These are phyloP conservation scores for Lasiosphaeriaceae sp. DNA, from an alignment of 495 filamentous ascomycete genomes.

Conservation along the genomic window DNA sequence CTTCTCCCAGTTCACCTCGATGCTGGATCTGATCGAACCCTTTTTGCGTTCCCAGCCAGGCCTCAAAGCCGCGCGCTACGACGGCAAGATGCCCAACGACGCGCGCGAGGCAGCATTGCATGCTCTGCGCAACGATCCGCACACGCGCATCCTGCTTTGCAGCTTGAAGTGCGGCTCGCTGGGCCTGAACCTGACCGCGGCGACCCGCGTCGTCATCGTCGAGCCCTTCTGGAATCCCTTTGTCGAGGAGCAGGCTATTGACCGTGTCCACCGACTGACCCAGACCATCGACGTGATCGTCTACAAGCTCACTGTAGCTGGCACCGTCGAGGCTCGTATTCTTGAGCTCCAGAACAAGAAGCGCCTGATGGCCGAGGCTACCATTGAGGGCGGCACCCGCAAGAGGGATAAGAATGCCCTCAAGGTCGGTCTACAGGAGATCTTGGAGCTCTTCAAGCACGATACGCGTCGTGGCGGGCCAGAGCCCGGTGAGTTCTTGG, in stretches of 20 bases:
- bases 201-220: slow-evolving; percentile 86
- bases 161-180: slow-evolving; percentile 89
- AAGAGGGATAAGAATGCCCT: slow-evolving; percentile 58
- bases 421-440: slow-evolving; percentile 91
- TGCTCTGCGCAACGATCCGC: slow-evolving; percentile 64
- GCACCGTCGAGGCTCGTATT: slow-evolving; percentile 89
- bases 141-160: slow-evolving; percentile 78
- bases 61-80: slow-evolving; percentile 81
- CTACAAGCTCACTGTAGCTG: slow-evolving; percentile 82
- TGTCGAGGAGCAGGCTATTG: slow-evolving; percentile 97
- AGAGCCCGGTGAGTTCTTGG: slow-evolving; percentile 5
- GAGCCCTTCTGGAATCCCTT: slow-evolving; percentile 99
- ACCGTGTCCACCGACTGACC: slow-evolving; percentile 93
- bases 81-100: slow-evolving; percentile 94
- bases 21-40: slow-evolving; percentile 94
- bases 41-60: slow-evolving; percentile 66
- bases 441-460: slow-evolving; percentile 80
- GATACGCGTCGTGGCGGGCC: slow-evolving; percentile 45
- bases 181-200: slow-evolving; percentile 91
- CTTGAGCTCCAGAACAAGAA: slow-evolving; percentile 90
- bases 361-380: slow-evolving; percentile 69
- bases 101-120: slow-evolving; percentile 77
- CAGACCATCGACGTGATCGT: slow-evolving; percentile 92
- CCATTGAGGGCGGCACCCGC: slow-evolving; percentile 33
- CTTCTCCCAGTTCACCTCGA: slow-evolving; percentile 93